These are phyloP conservation scores for Phlebopus sp. DNA, from an alignment of 1,284 basidiomycete species.

Conservation along the genomic window DNA sequence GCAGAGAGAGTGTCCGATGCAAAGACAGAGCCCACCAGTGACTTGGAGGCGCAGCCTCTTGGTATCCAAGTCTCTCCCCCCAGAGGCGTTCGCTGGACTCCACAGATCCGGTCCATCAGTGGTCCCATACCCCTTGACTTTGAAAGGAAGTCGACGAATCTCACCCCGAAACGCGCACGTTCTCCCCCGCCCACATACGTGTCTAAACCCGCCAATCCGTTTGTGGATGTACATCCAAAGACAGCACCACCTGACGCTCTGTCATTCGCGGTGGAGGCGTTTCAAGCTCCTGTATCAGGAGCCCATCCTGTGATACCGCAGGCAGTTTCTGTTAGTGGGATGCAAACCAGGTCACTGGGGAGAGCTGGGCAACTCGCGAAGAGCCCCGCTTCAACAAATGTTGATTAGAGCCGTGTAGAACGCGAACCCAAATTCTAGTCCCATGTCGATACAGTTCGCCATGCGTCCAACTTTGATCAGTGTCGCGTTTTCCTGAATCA, in stretches of 20 bases:
- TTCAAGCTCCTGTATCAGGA: not conserved
- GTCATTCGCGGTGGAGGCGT: slow-evolving; percentile 8
- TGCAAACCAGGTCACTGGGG: slow-evolving; percentile 22
- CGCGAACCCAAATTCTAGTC: not conserved
- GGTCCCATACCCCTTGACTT: slow-evolving; percentile 10
- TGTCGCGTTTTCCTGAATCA: not conserved
- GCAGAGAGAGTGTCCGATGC: slow-evolving; percentile 14
- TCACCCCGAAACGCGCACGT: slow-evolving; percentile 18
- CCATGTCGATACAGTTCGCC: not conserved
- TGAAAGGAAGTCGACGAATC: slow-evolving; percentile 3
- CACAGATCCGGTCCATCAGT: slow-evolving; percentile 37
- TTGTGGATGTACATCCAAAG: slow-evolving; percentile 12
- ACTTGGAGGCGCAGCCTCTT: slow-evolving; percentile 10
- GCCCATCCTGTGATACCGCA: slow-evolving; percentile 19
- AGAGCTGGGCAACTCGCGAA: slow-evolving; percentile 10
- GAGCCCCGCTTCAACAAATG: not conserved
- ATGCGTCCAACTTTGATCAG: not conserved
- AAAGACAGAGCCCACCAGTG: slow-evolving; percentile 13
- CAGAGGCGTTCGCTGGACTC: slow-evolving; percentile 38
- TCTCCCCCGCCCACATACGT: slow-evolving; percentile 17
- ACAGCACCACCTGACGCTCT: slow-evolving; percentile 18
- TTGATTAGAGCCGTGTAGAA: not conserved
- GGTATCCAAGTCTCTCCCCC: slow-evolving; percentile 23
- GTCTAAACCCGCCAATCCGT: slow-evolving; percentile 4
- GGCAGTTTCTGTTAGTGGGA: slow-evolving; percentile 31